Conservation (phyloP, 768 basidiomycete genomes). For the Suillus plorans region DNA sequence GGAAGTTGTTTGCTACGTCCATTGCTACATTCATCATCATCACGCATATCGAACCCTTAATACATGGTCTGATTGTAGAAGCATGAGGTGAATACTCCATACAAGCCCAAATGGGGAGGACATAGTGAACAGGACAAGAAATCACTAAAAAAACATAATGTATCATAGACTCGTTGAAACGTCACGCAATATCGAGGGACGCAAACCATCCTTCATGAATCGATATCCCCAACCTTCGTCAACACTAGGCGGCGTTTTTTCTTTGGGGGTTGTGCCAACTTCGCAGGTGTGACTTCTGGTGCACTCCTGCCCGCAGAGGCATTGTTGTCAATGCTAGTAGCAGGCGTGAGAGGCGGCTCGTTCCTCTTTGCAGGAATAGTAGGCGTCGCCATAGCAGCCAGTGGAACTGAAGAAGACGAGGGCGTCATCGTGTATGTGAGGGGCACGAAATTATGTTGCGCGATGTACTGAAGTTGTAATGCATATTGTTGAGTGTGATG, state of each 20-base stretch:
- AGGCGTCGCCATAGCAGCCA: slow-evolving; percentile 31
- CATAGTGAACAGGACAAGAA: slow-evolving; percentile 2
- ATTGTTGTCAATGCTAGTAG: slow-evolving; percentile 27
- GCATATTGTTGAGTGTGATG: slow-evolving; percentile 91
- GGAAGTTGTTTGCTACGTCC: background rate
- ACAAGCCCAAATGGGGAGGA: background rate
- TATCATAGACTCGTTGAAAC: slow-evolving; percentile 2
- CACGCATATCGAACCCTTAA: slow-evolving; percentile 1
- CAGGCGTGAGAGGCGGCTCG: slow-evolving; percentile 36
- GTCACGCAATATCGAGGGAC: background rate
- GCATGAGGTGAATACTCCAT: background rate
- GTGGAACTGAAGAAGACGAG: slow-evolving; percentile 34
- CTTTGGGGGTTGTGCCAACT: slow-evolving; percentile 61
- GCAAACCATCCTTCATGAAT: slow-evolving; percentile 16
- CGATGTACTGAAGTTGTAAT: slow-evolving; percentile 88
- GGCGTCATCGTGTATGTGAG: slow-evolving; percentile 41
- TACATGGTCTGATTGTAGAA: background rate
- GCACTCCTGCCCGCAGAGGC: background rate
- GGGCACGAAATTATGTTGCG: slow-evolving; percentile 77
- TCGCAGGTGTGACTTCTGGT: slow-evolving; percentile 11
- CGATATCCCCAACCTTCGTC: slow-evolving; percentile 64
- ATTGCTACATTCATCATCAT: background rate
- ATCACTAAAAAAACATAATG: slow-evolving; percentile 13
- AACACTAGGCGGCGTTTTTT: slow-evolving; percentile 83
- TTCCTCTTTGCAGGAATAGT: slow-evolving; percentile 35